phyloP scores from a whole-genome alignment of 257 asterid species.

The Anisodus tanguticus region DNA sequence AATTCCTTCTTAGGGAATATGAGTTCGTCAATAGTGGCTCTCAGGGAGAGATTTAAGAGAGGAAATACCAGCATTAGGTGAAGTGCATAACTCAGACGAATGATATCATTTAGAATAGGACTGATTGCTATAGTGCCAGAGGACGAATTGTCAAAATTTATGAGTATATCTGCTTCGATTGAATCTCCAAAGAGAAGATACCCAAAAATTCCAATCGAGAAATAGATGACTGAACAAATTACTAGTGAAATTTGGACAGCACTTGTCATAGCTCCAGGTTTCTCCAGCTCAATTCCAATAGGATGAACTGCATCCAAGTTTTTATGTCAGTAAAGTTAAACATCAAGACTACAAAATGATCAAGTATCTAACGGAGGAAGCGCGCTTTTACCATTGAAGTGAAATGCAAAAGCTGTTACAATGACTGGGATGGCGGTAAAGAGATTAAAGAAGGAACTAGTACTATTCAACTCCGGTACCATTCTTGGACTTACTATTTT shows the following conservation, averaged over 20 bases:
- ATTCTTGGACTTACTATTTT: constrained; percentile 23
- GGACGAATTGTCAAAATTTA: constrained; percentile 62
- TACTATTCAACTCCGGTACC: background rate
- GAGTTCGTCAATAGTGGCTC: constrained; percentile 78
- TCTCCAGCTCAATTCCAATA: constrained; percentile 83
- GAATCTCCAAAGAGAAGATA: constrained; percentile 92
- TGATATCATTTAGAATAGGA: constrained; percentile 59
- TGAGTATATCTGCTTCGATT: constrained; percentile 85
- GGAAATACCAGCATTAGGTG: constrained; percentile 91
- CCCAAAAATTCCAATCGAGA: constrained; percentile 79
- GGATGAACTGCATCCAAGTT: constrained; percentile 70
- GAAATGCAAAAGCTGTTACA: constrained; percentile 47
- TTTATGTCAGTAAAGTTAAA: background rate
- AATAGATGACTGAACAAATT: constrained; percentile 74
- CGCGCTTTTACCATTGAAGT: constrained; percentile 22
- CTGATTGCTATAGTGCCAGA: constrained; percentile 52
- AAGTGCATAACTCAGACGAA: constrained; percentile 79
- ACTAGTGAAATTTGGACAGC: constrained; percentile 75
- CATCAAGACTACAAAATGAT: background rate
- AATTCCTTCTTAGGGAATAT: constrained; percentile 62
- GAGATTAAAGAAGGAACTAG: constrained; percentile 4
- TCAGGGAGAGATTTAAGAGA: constrained; percentile 77
- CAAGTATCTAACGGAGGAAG: background rate
- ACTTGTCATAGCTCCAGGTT: constrained; percentile 63
- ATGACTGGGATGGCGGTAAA: constrained; percentile 61